Evolutionary conservation across 2,329 filamentous ascomycete genomes (phyloP).

Genomic region (Penicillium sp.): DNA sequence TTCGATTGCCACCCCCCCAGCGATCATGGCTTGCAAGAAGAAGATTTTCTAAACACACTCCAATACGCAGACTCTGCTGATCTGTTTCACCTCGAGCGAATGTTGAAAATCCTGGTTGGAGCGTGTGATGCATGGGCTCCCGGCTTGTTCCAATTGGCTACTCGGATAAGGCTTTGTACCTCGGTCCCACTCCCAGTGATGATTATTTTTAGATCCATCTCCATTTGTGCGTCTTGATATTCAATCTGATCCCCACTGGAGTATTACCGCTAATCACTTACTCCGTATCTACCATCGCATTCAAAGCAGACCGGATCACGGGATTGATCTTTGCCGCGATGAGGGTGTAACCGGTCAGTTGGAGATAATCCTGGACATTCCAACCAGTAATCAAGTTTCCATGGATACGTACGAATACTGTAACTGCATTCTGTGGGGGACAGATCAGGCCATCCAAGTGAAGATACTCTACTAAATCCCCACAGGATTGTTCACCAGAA

Average conservation of each 20-base stretch:
- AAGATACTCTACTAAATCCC: background rate
- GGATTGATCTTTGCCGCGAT: background rate
- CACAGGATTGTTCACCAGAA: background rate
- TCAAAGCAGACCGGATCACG: background rate
- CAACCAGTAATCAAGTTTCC: too few relatives aligned
- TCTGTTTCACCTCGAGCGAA: background rate
- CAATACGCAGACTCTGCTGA: background rate
- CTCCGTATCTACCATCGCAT: background rate
- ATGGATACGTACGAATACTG: too few relatives aligned
- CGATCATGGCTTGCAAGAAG: too few relatives aligned
- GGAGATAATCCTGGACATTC: background rate
- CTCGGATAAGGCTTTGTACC: background rate
- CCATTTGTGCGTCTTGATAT: background rate
- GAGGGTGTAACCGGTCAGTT: background rate
- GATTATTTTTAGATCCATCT: background rate
- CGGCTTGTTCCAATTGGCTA: constrained; percentile 11
- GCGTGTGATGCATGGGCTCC: constrained; percentile 5
- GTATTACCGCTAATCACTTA: too few relatives aligned
- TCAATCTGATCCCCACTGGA: too few relatives aligned
- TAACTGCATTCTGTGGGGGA: background rate
- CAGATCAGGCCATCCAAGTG: background rate
- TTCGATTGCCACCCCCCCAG: too few relatives aligned
- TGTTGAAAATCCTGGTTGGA: background rate
- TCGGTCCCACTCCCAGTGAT: background rate
- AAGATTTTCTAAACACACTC: too few relatives aligned